phyloP scores from a whole-genome alignment of 1,284 basidiomycete genomes.

The Peniophora sp. region DNA sequence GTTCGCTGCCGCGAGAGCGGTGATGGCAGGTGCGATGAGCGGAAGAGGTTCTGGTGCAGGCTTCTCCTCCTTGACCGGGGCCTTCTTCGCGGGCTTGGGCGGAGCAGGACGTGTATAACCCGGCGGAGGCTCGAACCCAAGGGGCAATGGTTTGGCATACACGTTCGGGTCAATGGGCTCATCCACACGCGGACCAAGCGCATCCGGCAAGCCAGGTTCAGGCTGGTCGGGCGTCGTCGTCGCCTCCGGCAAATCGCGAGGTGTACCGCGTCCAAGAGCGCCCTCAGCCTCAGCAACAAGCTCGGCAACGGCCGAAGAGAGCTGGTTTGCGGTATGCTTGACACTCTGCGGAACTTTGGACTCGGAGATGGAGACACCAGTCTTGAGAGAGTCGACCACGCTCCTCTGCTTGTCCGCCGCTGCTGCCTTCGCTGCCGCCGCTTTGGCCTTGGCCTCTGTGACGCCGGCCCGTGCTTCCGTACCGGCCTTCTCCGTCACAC shows the following conservation, averaged over 20 bases:
- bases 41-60: slow-evolving; percentile 46
- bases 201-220: slow-evolving; percentile 8
- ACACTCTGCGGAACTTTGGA: slow-evolving; percentile 32
- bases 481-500: slow-evolving; percentile 25
- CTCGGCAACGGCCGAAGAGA: slow-evolving; percentile 56
- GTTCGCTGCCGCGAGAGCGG: slow-evolving; percentile 54
- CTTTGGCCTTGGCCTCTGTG: slow-evolving; percentile 30
- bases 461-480: slow-evolving; percentile 30
- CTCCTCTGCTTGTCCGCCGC: slow-evolving; percentile 32
- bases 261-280: slow-evolving; percentile 42
- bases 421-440: slow-evolving; percentile 30
- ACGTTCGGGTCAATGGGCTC: slow-evolving; percentile 30
- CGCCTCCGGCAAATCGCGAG: slow-evolving; percentile 21
- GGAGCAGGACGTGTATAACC: slow-evolving; percentile 64
- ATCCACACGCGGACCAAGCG: slow-evolving; percentile 20
- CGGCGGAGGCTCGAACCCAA: slow-evolving; percentile 88
- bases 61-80: slow-evolving; percentile 22
- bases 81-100: slow-evolving; percentile 27
- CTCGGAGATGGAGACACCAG: slow-evolving; percentile 22
- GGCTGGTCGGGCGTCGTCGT: slow-evolving; percentile 25
- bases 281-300: slow-evolving; percentile 65
- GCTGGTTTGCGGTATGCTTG: slow-evolving; percentile 41
- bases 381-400: slow-evolving; percentile 40
- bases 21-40: slow-evolving; percentile 76
- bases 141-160: slow-evolving; percentile 71